Percentiles rank a stretch among this genome's conserved stretches.
Conservation (phyloP, 305 asterid species). For the Fraxinus nigra region DNA sequence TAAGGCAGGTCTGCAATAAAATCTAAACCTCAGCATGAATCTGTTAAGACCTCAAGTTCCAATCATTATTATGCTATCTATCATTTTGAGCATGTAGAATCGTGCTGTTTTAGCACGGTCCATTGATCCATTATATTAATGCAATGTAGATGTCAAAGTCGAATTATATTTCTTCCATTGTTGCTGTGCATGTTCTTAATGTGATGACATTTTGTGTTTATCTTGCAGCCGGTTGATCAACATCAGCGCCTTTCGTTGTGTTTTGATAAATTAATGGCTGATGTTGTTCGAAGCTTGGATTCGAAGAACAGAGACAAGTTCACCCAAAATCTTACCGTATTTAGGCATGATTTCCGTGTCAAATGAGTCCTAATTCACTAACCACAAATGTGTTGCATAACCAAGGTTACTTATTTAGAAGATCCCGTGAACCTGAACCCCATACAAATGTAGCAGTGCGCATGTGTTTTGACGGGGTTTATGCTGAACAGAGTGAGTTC, state of each 20-base stretch:
- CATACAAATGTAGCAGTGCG: neutral
- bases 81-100: neutral
- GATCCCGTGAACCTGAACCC: neutral
- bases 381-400: neutral
- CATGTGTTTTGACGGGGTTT: constrained; percentile 4
- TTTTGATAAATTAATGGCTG: constrained; percentile 83
- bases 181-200: neutral
- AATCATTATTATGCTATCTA: neutral
- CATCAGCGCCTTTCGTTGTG: constrained; percentile 81
- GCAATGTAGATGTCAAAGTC: neutral
- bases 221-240: constrained; percentile 76
- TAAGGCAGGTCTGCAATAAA: neutral
- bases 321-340: constrained; percentile 75
- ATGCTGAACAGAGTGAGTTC: constrained; percentile 1
- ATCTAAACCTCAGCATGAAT: neutral
- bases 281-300: constrained; percentile 77
- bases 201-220: constrained; percentile 21
- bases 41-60: neutral
- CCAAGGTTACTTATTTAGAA: neutral
- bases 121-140: neutral
- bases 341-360: constrained; percentile 82
- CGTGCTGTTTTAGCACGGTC: neutral
- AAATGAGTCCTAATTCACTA: constrained; percentile 35
- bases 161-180: neutral
- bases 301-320: constrained; percentile 92